Evolutionary conservation across 768 basidiomycete species (phyloP).

Genomic region (Naganishia antarctica): DNA sequence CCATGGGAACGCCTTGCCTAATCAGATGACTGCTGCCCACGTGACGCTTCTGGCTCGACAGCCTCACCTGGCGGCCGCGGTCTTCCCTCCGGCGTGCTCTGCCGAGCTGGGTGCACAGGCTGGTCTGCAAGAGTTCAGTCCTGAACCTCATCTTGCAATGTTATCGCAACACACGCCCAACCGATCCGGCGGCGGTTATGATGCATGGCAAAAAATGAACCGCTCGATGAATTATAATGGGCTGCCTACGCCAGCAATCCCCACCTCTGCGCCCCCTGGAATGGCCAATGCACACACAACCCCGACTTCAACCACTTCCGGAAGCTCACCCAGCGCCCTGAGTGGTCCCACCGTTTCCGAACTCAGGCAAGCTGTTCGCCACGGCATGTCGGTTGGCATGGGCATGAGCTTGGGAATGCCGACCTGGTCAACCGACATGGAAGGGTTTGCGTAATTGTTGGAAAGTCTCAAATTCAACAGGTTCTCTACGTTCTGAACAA

Average conservation of each 20-base stretch:
- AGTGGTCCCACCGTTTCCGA: conserved; percentile 30
- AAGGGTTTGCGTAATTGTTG: conserved; percentile 6
- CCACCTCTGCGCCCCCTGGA: conserved; percentile 7
- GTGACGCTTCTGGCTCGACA: conserved; percentile 25
- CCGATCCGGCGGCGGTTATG: neutral
- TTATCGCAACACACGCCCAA: neutral
- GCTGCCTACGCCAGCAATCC: conserved; percentile 15
- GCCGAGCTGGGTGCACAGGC: neutral
- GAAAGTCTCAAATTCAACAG: conserved; percentile 1
- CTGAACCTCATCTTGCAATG: conserved; percentile 3
- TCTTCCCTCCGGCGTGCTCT: conserved; percentile 27
- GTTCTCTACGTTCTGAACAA: neutral
- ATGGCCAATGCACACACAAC: conserved; percentile 5
- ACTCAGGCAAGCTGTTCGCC: conserved; percentile 35
- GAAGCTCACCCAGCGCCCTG: conserved; percentile 1
- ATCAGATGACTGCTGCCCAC: conserved; percentile 21
- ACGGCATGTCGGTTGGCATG: conserved; percentile 30
- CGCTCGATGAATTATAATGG: conserved; percentile 1
- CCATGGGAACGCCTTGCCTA: neutral
- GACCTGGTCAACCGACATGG: conserved; percentile 15
- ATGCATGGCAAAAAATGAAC: neutral
- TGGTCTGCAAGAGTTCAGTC: neutral
- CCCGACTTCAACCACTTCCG: conserved; percentile 8
- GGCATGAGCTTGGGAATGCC: conserved; percentile 13
- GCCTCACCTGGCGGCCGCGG: conserved; percentile 30